Evolutionary conservation across 108 stramenopile species (phyloP), one percentile per base, ranked within the genome.

Genomic region (Chaetoceros tenuissimus): DNA sequence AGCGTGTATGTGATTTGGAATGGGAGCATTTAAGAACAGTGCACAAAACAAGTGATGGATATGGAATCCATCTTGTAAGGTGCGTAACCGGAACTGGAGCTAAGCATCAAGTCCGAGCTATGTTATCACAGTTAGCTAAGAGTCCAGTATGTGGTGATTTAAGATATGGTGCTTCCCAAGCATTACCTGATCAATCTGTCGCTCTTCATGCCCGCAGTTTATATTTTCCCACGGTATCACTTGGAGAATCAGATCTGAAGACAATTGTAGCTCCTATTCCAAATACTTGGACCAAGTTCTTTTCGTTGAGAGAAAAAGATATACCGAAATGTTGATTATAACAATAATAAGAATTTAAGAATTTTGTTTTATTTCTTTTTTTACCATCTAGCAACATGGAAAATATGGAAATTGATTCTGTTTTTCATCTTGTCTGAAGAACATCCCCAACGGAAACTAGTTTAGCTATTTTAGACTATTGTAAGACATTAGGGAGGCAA

Each of bases 101-200:
- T n/a, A 77, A 83, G 18, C 90, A 92, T 63, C 80, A 84, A 69
- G 82, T 92, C 27, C 90, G 90, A 23, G 82, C 86, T 3, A 31
- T 92, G 53, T 57, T 92, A 21, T 73, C 75, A 21, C 60, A 76
- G 24, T 62, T 75, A 13, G 84, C 79, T 2, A 34, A 56, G 1
- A 71, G 60, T 0, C 82, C 84, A 20, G 74, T 92, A 29, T 59
- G 65, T 8, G 90, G 90, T 44, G 90, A 92, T 76, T 54, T 88
- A 24, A 71, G 90, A 24, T 92, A 92, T 53, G 82, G 80, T 31
- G 58, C 58, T 30, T 70, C 60, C 53, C 24, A 60, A 26, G 72
- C 85, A 28, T 64, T 92, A 13, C 72, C 74, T 20, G 89, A 92
- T 59, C 64, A 62, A 46, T 92, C 90, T 10, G 86, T 92, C 1